phyloP scores from a whole-genome alignment of 2,329 filamentous ascomycete genomes.

The Aspergillus fructus region DNA sequence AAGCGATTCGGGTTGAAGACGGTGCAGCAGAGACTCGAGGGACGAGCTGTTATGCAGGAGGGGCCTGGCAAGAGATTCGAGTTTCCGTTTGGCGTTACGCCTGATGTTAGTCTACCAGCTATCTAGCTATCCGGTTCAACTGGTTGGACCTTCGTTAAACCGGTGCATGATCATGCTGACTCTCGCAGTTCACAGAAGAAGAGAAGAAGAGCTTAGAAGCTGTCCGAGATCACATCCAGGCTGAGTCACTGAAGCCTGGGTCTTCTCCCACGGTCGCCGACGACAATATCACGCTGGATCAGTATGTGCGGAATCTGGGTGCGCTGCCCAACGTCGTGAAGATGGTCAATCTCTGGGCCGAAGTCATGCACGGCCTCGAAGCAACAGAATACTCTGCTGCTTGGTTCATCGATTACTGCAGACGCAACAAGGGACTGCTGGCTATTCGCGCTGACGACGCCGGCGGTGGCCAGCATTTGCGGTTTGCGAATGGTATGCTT shows the following conservation, averaged over 20 bases:
- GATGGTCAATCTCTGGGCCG: constrained; percentile 40
- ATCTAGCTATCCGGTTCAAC: not conserved
- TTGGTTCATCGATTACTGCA: constrained; percentile 43
- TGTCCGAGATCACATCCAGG: constrained; percentile 38
- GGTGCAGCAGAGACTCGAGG: constrained; percentile 48
- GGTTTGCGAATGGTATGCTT: constrained; percentile 23
- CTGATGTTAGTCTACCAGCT: constrained; percentile 22
- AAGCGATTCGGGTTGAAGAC: constrained; percentile 37
- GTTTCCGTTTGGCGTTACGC: constrained; percentile 35
- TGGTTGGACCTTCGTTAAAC: no score
- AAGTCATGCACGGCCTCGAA: constrained; percentile 41
- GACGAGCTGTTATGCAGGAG: constrained; percentile 38
- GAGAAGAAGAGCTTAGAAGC: constrained; percentile 36
- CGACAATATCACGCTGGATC: constrained; percentile 35
- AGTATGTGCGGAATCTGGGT: constrained; percentile 36
- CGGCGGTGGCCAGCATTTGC: constrained; percentile 36
- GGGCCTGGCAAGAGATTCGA: constrained; percentile 7
- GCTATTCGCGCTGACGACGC: constrained; percentile 37
- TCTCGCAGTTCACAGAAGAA: constrained; percentile 25
- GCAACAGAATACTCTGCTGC: constrained; percentile 38
- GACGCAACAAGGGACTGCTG: constrained; percentile 34
- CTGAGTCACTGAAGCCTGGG: constrained; percentile 27
- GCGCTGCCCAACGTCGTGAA: constrained; percentile 28
- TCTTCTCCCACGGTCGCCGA: constrained; percentile 24
- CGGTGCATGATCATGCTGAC: not conserved